Evolutionary conservation across 1,139 yeast genomes (phyloP).

Genomic region (Diutina catenulata): DNA sequence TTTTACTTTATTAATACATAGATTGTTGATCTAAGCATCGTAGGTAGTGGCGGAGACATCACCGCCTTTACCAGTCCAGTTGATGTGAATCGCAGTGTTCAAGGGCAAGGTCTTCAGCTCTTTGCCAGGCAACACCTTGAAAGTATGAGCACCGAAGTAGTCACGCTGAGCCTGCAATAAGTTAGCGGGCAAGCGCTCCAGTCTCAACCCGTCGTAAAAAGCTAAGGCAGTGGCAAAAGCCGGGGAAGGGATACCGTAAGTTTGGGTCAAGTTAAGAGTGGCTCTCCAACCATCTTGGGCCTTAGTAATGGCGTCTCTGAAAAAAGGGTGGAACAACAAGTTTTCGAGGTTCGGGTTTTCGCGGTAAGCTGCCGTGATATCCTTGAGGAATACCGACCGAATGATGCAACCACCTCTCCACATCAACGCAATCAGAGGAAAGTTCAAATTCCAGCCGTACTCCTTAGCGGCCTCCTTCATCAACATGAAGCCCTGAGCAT

Average conservation of each 20-base stretch:
- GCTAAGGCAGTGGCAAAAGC: conserved; percentile 95
- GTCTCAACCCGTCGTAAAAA: conserved; percentile 98
- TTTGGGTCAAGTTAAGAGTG: conserved; percentile 65
- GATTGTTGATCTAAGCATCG: conserved; percentile 74
- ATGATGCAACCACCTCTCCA: conserved; percentile 99
- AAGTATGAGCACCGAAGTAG: conserved; percentile 99
- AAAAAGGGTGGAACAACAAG: conserved; percentile 92
- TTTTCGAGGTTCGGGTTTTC: conserved; percentile 88
- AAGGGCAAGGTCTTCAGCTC: conserved; percentile 69
- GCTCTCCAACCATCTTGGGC: conserved; percentile 97
- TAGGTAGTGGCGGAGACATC: conserved; percentile 91
- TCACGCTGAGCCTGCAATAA: conserved; percentile 99
- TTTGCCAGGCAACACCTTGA: conserved; percentile 82
- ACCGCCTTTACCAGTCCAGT: conserved; percentile 99
- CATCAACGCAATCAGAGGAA: conserved; percentile 97
- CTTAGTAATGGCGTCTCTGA: conserved; percentile 79
- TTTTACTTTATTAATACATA: too few relatives aligned
- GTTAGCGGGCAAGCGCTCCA: conserved; percentile 92
- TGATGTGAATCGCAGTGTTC: conserved; percentile 80
- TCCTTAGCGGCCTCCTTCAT: conserved; percentile 97
- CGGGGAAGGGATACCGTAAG: conserved; percentile 91
- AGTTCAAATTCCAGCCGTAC: conserved; percentile 94
- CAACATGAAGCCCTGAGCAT: conserved; percentile 99
- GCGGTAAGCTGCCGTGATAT: conserved; percentile 94
- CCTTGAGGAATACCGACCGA: conserved; percentile 96